Conservation (phyloP, 1,284 basidiomycete genomes). For the Trichosporon ovoides region DNA sequence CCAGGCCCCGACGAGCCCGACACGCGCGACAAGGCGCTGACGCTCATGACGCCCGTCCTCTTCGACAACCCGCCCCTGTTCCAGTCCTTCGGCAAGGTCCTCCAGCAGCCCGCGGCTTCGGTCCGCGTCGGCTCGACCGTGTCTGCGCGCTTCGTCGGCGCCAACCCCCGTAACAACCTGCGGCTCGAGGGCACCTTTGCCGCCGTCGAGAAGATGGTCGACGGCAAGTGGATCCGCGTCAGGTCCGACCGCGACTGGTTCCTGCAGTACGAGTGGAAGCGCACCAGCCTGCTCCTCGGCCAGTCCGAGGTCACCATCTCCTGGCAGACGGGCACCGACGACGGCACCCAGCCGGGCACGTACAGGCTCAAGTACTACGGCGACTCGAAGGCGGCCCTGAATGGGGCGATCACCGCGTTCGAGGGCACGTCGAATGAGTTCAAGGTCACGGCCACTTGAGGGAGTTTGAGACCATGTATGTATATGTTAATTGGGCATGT, state of each 20-base stretch:
- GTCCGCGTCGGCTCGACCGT: background rate
- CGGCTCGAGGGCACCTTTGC: constrained; percentile 18
- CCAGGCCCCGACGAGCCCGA: background rate
- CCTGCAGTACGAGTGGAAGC: constrained; percentile 13
- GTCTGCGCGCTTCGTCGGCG: constrained; percentile 9
- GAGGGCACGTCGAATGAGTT: constrained; percentile 5
- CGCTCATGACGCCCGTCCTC: constrained; percentile 9
- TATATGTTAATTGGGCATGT: background rate
- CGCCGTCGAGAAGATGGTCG: constrained; percentile 10
- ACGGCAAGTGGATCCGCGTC: constrained; percentile 11
- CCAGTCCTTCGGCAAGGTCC: constrained; percentile 8
- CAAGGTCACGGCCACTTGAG: background rate
- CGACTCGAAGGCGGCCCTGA: constrained; percentile 11
- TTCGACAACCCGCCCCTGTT: constrained; percentile 12
- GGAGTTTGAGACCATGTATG: background rate
- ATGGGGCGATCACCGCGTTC: constrained; percentile 9
- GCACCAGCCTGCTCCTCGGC: constrained; percentile 6
- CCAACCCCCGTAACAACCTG: constrained; percentile 21
- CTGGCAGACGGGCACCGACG: constrained; percentile 14
- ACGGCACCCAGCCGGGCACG: constrained; percentile 6
- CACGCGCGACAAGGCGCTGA: background rate
- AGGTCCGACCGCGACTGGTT: constrained; percentile 15
- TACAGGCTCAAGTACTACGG: constrained; percentile 17
- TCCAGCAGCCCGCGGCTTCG: constrained; percentile 3
- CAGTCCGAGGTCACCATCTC: constrained; percentile 7